phyloP scores from a whole-genome alignment of 805 yeast genomes.

The Cyberlindnera petersonii region DNA sequence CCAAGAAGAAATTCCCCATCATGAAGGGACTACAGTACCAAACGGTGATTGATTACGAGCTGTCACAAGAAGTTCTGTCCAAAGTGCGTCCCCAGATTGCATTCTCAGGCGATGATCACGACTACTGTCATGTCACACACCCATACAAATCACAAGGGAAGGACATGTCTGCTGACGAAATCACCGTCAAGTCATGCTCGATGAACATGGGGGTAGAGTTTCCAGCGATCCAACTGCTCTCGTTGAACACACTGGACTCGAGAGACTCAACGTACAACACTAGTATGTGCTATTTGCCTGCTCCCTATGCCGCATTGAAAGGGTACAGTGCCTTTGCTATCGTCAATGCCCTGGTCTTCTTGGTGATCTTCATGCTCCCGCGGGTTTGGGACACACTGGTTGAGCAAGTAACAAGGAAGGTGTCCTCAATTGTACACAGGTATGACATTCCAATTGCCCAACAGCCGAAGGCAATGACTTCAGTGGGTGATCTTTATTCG shows the following conservation, averaged over 20 bases:
- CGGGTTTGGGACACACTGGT: constrained; percentile 23
- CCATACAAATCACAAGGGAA: constrained; percentile 25
- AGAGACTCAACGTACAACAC: constrained; percentile 36
- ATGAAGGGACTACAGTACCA: constrained; percentile 81
- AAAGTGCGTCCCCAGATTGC: constrained; percentile 61
- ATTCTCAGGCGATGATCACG: constrained; percentile 96
- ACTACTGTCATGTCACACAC: constrained; percentile 80
- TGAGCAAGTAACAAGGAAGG: not conserved
- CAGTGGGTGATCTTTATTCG: constrained; percentile 1
- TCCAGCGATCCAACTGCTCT: constrained; percentile 85
- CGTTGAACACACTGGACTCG: constrained; percentile 43
- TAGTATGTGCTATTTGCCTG: constrained; percentile 52
- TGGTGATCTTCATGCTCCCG: constrained; percentile 29
- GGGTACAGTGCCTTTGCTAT: constrained; percentile 31
- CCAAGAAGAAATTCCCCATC: constrained; percentile 60
- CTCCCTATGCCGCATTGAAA: constrained; percentile 43
- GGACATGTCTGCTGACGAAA: constrained; percentile 51
- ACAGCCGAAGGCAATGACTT: constrained; percentile 3
- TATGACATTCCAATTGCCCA: constrained; percentile 23
- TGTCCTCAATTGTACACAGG: not conserved
- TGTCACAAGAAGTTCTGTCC: constrained; percentile 55
- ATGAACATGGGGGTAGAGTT: constrained; percentile 86
- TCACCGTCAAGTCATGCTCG: constrained; percentile 83
- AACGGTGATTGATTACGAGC: constrained; percentile 67
- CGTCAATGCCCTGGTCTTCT: constrained; percentile 18